Percentiles rank a stretch among this genome's conserved stretches.
Evolutionary conservation across 306 rosid genomes (phyloP).

Genomic region (Pyrus pyrifolia): DNA sequence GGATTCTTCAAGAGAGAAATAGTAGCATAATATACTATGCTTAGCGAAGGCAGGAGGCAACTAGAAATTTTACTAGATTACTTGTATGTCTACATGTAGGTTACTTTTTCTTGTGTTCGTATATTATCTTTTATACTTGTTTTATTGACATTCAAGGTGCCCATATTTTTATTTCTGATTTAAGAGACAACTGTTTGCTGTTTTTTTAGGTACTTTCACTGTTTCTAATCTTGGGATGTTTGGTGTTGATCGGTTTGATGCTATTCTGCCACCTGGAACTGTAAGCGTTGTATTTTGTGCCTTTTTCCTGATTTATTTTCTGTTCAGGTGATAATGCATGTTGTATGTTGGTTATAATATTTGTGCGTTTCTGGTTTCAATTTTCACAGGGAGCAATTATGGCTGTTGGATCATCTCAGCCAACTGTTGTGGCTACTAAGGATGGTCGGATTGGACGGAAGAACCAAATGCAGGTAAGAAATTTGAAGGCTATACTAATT

Average conservation of each 20-base stretch:
- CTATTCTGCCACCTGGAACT: slow-evolving; percentile 96
- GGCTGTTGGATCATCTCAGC: slow-evolving; percentile 93
- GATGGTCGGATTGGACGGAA: slow-evolving; percentile 89
- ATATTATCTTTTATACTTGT: no score
- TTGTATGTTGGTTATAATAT: neutral
- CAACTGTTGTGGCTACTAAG: slow-evolving; percentile 70
- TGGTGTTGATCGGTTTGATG: slow-evolving; percentile 96
- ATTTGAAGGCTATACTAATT: neutral
- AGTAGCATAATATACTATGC: neutral
- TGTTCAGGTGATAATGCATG: neutral
- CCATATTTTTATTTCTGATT: neutral
- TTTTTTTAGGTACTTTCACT: slow-evolving; percentile 72
- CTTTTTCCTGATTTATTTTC: neutral
- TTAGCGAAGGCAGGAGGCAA: neutral
- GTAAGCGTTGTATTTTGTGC: slow-evolving; percentile 29
- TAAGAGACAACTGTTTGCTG: neutral
- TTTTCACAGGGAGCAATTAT: slow-evolving; percentile 84
- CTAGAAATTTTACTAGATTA: neutral
- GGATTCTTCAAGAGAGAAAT: no score
- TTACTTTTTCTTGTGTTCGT: no score
- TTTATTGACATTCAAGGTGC: neutral
- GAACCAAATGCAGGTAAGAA: slow-evolving; percentile 88
- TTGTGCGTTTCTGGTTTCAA: slow-evolving; percentile 9
- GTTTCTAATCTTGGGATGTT: slow-evolving; percentile 96
- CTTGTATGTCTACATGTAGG: no score